These are phyloP conservation scores for Laetiporus sulphureus DNA, from an alignment of 1,284 basidiomycete genomes.

Conservation along the genomic window DNA sequence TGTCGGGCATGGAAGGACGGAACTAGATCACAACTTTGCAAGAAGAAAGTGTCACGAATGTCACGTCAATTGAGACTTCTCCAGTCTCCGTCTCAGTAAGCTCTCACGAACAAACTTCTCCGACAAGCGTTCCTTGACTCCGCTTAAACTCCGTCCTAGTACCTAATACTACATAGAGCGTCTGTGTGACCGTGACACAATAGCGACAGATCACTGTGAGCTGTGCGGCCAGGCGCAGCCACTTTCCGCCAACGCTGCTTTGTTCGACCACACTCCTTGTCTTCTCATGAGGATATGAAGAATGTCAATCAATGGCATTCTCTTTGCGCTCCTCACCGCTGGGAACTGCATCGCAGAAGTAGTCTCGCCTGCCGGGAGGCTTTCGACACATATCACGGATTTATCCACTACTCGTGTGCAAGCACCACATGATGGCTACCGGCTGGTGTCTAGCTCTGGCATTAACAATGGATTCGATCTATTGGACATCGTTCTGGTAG, in stretches of 20 bases:
- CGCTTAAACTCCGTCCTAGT: no score
- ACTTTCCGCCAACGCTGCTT: background rate
- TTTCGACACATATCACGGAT: constrained; percentile 16
- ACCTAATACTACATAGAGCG: no score
- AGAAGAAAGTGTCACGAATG: no score
- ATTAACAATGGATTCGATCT: constrained; percentile 44
- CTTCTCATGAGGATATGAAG: constrained; percentile 14
- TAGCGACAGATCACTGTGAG: background rate
- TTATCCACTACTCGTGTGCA: constrained; percentile 21
- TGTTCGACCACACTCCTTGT: constrained; percentile 10
- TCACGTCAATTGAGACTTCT: no score
- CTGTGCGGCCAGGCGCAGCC: background rate
- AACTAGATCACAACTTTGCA: no score
- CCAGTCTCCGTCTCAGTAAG: no score
- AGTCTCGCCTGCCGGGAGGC: constrained; percentile 18
- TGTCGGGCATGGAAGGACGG: constrained; percentile 53
- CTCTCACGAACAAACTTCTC: no score
- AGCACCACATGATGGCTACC: constrained; percentile 9
- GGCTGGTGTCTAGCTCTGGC: constrained; percentile 6
- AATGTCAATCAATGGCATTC: constrained; percentile 22
- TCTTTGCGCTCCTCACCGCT: constrained; percentile 15
- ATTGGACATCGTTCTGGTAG: constrained; percentile 74
- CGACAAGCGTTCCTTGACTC: no score
- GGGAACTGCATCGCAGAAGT: constrained; percentile 23
- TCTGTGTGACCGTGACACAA: background rate